Conservation (phyloP, 148 eudicot genomes). For the Vaccinium macrocarpon region DNA sequence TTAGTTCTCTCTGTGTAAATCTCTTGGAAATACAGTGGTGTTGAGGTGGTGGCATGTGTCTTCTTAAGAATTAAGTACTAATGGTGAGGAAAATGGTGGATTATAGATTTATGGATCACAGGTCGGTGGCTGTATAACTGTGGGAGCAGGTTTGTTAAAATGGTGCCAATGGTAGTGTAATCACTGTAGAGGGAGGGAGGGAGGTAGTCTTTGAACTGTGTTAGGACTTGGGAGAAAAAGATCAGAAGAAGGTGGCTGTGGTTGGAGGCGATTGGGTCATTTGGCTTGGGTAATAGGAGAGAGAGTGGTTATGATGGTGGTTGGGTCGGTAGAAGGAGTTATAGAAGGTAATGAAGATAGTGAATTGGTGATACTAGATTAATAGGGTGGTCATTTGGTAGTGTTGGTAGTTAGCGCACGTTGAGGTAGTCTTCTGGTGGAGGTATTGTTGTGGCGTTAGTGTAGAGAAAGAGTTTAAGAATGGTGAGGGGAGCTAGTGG, state of each 20-base stretch:
- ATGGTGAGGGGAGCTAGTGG: neutral
- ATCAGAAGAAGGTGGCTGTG: neutral
- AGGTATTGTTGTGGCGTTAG: neutral
- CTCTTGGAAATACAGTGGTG: neutral
- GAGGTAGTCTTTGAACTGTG: neutral
- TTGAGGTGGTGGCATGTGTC: neutral
- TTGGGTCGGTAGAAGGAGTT: neutral
- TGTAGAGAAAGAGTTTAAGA: neutral
- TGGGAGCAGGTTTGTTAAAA: neutral
- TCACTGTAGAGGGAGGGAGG: no score
- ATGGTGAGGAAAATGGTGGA: neutral
- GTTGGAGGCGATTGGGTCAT: neutral
- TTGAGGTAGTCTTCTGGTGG: neutral
- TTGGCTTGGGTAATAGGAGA: neutral
- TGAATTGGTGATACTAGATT: neutral
- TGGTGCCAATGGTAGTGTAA: neutral
- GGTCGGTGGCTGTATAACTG: neutral
- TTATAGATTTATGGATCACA: neutral
- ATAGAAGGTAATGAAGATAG: neutral
- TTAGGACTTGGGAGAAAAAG: neutral
- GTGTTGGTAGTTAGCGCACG: neutral
- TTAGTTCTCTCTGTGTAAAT: neutral
- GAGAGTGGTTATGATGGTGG: neutral
- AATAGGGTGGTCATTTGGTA: neutral
- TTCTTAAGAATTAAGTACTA: neutral